phyloP scores from a whole-genome alignment of 2,329 filamentous ascomycete genomes.

The Microthyrium microscopicum region DNA sequence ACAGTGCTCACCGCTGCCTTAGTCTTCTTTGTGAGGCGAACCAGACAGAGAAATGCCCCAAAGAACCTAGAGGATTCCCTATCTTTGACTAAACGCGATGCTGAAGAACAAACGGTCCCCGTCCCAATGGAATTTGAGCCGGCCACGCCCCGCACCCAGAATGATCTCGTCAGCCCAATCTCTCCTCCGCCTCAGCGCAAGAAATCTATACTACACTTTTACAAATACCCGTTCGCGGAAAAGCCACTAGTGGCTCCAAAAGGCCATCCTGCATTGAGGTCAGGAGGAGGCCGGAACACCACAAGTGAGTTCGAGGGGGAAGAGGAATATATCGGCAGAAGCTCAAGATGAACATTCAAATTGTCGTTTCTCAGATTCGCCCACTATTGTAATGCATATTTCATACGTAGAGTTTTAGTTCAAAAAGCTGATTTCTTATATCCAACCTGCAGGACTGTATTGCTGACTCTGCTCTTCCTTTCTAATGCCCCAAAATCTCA shows the following conservation, averaged over 20 bases:
- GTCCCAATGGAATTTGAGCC: not conserved
- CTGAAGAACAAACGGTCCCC: slow-evolving; percentile 1
- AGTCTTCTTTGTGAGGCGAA: slow-evolving; percentile 1
- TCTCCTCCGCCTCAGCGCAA: not conserved
- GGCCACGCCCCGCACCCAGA: not conserved
- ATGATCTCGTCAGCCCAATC: not conserved
- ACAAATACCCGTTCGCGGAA: not conserved
- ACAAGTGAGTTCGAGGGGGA: slow-evolving; percentile 1
- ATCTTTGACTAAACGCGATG: not conserved
- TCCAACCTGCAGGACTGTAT: slow-evolving; percentile 3
- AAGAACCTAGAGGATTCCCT: slow-evolving; percentile 1
- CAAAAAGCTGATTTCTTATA: not conserved
- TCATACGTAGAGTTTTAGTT: not conserved
- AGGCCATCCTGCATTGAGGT: not conserved
- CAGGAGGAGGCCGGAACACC: too few species aligned
- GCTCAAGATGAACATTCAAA: not conserved
- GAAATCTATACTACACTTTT: not conserved
- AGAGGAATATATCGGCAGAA: not conserved
- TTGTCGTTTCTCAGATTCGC: not conserved
- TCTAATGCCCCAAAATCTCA: slow-evolving; percentile 1
- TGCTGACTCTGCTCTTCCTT: not conserved
- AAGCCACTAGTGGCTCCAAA: slow-evolving; percentile 1
- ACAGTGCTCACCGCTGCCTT: not conserved
- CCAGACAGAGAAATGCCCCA: not conserved
- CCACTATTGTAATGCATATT: too few species aligned